Base-by-base conservation (phyloP, 352 stramenopile species). In the Globisporangium paddicum region DNA sequence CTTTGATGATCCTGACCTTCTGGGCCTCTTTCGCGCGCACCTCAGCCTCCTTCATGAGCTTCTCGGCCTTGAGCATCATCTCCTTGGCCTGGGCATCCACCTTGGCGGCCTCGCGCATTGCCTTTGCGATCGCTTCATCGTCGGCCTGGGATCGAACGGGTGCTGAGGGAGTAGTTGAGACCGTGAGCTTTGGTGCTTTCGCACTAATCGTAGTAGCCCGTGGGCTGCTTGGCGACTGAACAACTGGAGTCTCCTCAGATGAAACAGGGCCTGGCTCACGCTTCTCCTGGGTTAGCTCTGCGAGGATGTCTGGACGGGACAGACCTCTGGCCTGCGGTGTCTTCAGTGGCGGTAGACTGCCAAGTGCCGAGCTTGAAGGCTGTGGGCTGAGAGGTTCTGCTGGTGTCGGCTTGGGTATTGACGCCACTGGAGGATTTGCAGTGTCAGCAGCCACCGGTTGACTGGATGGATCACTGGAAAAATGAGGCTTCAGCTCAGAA, bases 51-150 rank as follows among this genome's bases (percentile, higher is more conserved):
- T 99, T 55, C 68, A 91, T 88, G 64, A 93, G 95, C 53, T 97
- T 97, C 5, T 89, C 86, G 5, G 93, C 93, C 68, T 96, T 97
- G 72, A 97, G 89, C 14, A 98, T 87, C 34, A 98, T 93, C 60
- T 97, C 81, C 60, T 98, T 97, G 5, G 78, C 87, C 66, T 99
- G 89, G 76, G 75, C 72, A 28, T 88, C 85, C 4, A 90, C 75
- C 30, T 68, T 58, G 2, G 77, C 66, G 0, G 78, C 79, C 19
- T 90, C 75, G 6, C 63, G 54, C 14, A 89, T 55, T 66, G 98
- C 35, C 91, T 91, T 16, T 95, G 65, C 62, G 96, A 75, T 7
- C 55, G 55, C 45, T 83, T 40, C 58, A 16, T 58, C 14, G 30
- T 59, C 46, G 26, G 40, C 40, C 10, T 19, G 4, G 13, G 53